These are phyloP conservation scores for Geotrichum reessii DNA, from an alignment of 1,139 yeast species.

Conservation along the genomic window DNA sequence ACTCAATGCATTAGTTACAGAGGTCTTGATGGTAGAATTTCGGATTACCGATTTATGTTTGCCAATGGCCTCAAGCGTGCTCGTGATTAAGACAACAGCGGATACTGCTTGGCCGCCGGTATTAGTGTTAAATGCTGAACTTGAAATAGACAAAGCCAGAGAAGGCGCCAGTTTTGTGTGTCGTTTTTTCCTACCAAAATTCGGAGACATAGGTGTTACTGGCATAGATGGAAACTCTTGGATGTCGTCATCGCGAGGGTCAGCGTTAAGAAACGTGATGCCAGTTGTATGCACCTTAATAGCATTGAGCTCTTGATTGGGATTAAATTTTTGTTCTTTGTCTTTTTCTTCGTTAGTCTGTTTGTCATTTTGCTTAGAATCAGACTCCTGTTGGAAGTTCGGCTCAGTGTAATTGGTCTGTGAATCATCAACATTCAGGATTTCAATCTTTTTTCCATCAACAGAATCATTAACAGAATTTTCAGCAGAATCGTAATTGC, in stretches of 20 bases:
- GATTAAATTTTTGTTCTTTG: background rate
- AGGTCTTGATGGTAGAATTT: conserved; percentile 40
- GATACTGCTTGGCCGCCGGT: conserved; percentile 31
- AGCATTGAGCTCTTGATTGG: background rate
- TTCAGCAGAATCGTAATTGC: background rate
- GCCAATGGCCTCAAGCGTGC: conserved; percentile 44
- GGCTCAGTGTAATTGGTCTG: background rate
- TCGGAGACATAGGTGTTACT: conserved; percentile 1
- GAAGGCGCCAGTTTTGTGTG: conserved; percentile 29
- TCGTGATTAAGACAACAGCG: conserved; percentile 43
- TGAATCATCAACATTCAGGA: background rate
- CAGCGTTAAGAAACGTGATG: background rate
- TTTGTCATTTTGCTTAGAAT: background rate
- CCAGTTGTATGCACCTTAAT: background rate
- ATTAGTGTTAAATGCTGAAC: conserved; percentile 19
- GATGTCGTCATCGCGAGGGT: conserved; percentile 5
- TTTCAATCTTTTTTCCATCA: background rate
- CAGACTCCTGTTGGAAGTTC: background rate
- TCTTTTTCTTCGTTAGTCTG: background rate
- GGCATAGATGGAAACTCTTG: conserved; percentile 15
- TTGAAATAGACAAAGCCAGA: conserved; percentile 31
- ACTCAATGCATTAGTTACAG: conserved; percentile 43
- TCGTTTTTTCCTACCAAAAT: conserved; percentile 3
- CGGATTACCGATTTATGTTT: conserved; percentile 49
- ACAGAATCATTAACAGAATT: background rate